Evolutionary conservation across 768 basidiomycete genomes (phyloP).

Genomic region (Rhizopogon roseolus): DNA sequence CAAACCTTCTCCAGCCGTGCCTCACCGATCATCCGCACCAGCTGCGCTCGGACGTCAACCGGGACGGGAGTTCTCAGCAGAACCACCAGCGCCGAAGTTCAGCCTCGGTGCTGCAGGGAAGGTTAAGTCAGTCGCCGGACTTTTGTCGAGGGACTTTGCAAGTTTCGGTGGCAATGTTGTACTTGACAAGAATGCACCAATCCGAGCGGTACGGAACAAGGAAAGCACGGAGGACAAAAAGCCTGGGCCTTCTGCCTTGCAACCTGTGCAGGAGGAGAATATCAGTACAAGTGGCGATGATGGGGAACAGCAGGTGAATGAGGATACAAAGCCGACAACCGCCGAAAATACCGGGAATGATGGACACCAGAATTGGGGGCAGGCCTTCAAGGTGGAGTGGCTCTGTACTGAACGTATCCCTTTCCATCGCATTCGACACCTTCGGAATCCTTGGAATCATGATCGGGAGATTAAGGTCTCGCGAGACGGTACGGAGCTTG

Average conservation of each 20-base stretch:
- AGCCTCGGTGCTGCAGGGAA: slow-evolving; percentile 26
- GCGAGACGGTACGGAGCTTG: slow-evolving; percentile 88
- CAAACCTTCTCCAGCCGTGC: neutral
- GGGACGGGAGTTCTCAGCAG: slow-evolving; percentile 27
- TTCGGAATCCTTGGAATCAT: slow-evolving; percentile 93
- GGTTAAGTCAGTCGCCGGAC: neutral
- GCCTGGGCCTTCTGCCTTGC: slow-evolving; percentile 8
- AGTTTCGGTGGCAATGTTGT: slow-evolving; percentile 24
- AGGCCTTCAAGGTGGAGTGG: slow-evolving; percentile 83
- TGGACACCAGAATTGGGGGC: slow-evolving; percentile 54
- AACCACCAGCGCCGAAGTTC: slow-evolving; percentile 18
- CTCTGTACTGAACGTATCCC: slow-evolving; percentile 63
- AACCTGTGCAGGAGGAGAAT: slow-evolving; percentile 20
- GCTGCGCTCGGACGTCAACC: slow-evolving; percentile 37
- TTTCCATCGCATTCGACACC: slow-evolving; percentile 70
- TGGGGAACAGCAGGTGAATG: slow-evolving; percentile 15
- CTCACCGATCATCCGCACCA: slow-evolving; percentile 43
- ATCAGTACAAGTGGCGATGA: slow-evolving; percentile 8
- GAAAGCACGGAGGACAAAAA: slow-evolving; percentile 14
- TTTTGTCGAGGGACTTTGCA: neutral
- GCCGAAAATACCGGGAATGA: neutral
- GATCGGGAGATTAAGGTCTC: slow-evolving; percentile 79
- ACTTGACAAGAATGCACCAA: slow-evolving; percentile 37
- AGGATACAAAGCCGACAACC: slow-evolving; percentile 4
- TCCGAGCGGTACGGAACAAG: slow-evolving; percentile 23